Conservation (phyloP, 495 filamentous ascomycete genomes). For the Halenospora varia region DNA sequence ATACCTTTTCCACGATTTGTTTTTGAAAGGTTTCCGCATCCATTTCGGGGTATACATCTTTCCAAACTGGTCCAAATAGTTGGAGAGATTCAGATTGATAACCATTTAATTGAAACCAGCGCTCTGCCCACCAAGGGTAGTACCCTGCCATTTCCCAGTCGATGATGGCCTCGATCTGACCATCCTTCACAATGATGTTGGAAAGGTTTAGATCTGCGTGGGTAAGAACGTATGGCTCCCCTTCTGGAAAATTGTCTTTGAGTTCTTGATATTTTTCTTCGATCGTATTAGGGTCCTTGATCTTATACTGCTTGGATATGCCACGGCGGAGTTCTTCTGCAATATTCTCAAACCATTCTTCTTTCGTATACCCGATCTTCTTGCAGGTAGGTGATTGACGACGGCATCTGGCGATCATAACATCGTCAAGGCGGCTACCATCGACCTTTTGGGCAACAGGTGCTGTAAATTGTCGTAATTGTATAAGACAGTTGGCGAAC, state of each 20-base stretch:
- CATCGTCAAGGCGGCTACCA: slow-evolving; percentile 2
- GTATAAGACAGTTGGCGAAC: not conserved
- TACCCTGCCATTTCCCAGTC: slow-evolving; percentile 13
- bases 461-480: slow-evolving; percentile 3
- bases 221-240: slow-evolving; percentile 28
- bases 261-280: slow-evolving; percentile 2
- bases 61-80: not conserved
- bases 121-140: slow-evolving; percentile 10
- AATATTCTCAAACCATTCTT: slow-evolving; percentile 11
- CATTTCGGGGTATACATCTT: not conserved
- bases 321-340: slow-evolving; percentile 3
- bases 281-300: not conserved
- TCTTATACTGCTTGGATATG: not conserved
- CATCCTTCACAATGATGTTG: slow-evolving; percentile 29
- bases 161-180: slow-evolving; percentile 32
- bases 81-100: not conserved
- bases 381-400: slow-evolving; percentile 1
- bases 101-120: not conserved
- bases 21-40: slow-evolving; percentile 1
- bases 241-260: slow-evolving; percentile 8
- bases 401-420: not conserved
- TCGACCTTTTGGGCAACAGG: slow-evolving; percentile 3
- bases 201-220: slow-evolving; percentile 30
- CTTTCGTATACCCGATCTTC: slow-evolving; percentile 1
- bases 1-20: not conserved